Conservation (phyloP, 192 early-diverging fungal genomes). For the Coemansia sp. region DNA sequence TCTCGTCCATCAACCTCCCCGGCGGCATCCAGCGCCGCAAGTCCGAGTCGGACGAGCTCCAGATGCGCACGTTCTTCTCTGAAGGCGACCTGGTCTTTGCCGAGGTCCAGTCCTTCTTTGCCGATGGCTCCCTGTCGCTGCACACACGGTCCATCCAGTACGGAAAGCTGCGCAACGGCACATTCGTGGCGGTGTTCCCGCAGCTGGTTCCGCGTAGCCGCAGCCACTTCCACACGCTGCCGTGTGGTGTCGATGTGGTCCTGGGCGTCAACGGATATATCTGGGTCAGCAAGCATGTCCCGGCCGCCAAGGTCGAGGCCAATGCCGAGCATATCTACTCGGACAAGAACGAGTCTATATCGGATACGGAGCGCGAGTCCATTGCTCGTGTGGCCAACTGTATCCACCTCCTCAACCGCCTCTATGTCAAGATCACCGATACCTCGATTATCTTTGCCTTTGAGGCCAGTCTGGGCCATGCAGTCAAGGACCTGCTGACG, state of each 20-base stretch:
- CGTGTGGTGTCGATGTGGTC: conserved; percentile 88
- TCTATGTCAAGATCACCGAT: conserved; percentile 82
- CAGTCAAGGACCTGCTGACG: conserved; percentile 61
- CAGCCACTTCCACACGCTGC: conserved; percentile 88
- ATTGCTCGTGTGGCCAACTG: conserved; percentile 91
- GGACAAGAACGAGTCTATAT: conserved; percentile 81
- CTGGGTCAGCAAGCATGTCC: conserved; percentile 80
- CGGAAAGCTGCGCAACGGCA: conserved; percentile 79
- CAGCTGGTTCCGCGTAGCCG: conserved; percentile 85
- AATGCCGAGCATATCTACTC: conserved; percentile 81
- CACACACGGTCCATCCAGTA: conserved; percentile 89
- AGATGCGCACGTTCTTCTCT: conserved; percentile 91
- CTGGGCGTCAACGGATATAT: conserved; percentile 96
- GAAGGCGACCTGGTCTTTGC: conserved; percentile 94
- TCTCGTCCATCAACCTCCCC: conserved; percentile 90
- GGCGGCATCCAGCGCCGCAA: conserved; percentile 93
- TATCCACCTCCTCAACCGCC: conserved; percentile 70
- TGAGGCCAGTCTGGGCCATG: conserved; percentile 66
- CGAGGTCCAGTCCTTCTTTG: conserved; percentile 79
- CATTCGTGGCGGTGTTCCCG: conserved; percentile 81
- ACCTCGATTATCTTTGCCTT: conserved; percentile 85
- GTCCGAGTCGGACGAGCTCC: conserved; percentile 91
- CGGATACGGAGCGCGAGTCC: conserved; percentile 61
- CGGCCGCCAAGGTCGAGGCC: conserved; percentile 57
- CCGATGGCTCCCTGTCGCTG: conserved; percentile 78